Evolutionary conservation across 2,329 filamentous ascomycete species (phyloP), one percentile per base, ranked within the genome.

Genomic region (Penicillium sp.): DNA sequence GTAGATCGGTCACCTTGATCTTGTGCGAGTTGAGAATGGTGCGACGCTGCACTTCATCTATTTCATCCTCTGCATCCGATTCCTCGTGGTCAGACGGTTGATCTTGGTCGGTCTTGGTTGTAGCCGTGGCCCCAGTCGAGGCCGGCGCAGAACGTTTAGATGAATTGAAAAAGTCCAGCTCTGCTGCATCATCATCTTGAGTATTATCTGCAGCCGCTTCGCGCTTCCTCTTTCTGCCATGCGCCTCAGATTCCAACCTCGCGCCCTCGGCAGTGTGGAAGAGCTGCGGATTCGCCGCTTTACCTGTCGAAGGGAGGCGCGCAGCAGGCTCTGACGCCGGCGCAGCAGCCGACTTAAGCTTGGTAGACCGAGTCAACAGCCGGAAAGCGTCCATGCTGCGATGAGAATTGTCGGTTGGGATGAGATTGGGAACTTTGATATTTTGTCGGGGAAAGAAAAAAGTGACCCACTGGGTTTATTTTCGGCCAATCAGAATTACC

Each of bases 1-100:
- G 77, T n/a, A 95, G 68, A 32, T 93, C 70, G 0, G 84, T 85
- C 26, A 93, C 76, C 62, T 95, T 95, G 48, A 95, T 72, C 47
- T 88, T 84, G 64, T 95, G 87, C 39, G 80, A 82, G 44, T 81
- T 80, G 44, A 95, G 67, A 8, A 90, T 71, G 42, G 81, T 77
- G 52, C 82, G 81, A 52, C 85, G 82, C 58, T 89, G 79, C 39
- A 83, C 80, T 53, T 84, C 75, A 52, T 79, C 76, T 51, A 87
- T 72, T 0, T 43, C 32, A 31, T 56, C 48, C 3, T 54, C 53
- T 12, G 50, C 49, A 12, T 59, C 54, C 16, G 51, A 51, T 16
- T 36, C 52, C 17, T 48, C 55, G 20, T 54, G 37, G n/a, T 46
- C 48, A 9, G 44, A 32, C 18, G 26, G 33, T 28, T 45, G 34